Percentiles rank a stretch among this genome's conserved stretches.
These are phyloP conservation scores for Blastobotrys niveus DNA, from an alignment of 1,139 yeast genomes.

Conservation along the genomic window DNA sequence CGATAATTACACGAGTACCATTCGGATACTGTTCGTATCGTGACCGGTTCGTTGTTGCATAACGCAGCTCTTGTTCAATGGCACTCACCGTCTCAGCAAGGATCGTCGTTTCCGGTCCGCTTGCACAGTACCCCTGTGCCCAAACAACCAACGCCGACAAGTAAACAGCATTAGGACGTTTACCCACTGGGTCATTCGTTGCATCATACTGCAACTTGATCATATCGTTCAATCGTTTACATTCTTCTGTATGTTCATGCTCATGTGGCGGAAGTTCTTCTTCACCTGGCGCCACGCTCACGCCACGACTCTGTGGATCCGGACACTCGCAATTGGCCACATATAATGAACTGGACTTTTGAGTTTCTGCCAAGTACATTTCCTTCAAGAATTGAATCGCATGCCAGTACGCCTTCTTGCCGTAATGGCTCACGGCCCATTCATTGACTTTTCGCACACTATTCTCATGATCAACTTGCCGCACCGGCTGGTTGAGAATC, in stretches of 20 bases:
- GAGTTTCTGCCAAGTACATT: constrained; percentile 22
- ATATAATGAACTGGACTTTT: constrained; percentile 14
- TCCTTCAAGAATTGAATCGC: constrained; percentile 28
- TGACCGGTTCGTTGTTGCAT: background rate
- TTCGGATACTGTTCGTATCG: background rate
- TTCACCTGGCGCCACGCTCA: background rate
- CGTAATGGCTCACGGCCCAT: constrained; percentile 20
- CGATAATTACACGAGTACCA: constrained; percentile 4
- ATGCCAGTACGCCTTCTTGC: constrained; percentile 27
- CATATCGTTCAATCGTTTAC: constrained; percentile 16
- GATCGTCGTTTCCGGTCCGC: constrained; percentile 49
- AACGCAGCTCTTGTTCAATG: constrained; percentile 14
- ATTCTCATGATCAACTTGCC: constrained; percentile 19
- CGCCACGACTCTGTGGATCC: background rate
- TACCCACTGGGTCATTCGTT: constrained; percentile 48
- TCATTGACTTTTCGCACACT: constrained; percentile 18
- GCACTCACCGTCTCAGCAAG: constrained; percentile 14
- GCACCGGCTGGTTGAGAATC: constrained; percentile 68
- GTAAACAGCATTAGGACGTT: constrained; percentile 53
- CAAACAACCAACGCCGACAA: constrained; percentile 51
- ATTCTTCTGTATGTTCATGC: background rate
- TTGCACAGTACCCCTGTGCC: constrained; percentile 48
- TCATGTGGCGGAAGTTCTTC: background rate
- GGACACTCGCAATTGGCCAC: constrained; percentile 19
- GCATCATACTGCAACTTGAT: constrained; percentile 40